These are phyloP conservation scores for Alternaria viburni DNA, from an alignment of 2,329 filamentous ascomycete species.

Conservation along the genomic window DNA sequence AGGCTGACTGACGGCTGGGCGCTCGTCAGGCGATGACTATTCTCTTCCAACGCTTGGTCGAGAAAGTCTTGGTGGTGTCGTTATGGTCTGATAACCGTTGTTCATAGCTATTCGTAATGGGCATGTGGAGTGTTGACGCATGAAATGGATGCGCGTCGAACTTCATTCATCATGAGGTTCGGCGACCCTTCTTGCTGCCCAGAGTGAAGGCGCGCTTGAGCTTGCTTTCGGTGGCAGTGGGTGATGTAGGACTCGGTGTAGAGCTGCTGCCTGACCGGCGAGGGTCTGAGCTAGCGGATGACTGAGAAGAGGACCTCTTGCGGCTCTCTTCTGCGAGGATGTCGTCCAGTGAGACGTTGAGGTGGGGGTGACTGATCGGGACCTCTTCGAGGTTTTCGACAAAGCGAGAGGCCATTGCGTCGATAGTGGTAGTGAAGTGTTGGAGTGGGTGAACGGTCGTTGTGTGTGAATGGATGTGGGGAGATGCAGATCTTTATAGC, in stretches of 20 bases:
- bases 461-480: not conserved
- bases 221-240: conserved; percentile 34
- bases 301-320: conserved; percentile 42
- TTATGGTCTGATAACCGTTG: conserved; percentile 4
- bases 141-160: not conserved
- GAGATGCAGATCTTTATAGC: conserved; percentile 18
- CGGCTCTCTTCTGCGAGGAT: conserved; percentile 48
- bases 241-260: conserved; percentile 31
- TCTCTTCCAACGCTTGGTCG: conserved; percentile 44
- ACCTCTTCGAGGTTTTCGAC: conserved; percentile 48
- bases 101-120: not conserved
- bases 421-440: not conserved
- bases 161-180: conserved; percentile 8
- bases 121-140: not conserved
- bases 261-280: conserved; percentile 32
- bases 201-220: conserved; percentile 38
- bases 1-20: not conserved
- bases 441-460: not conserved
- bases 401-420: conserved; percentile 46
- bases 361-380: conserved; percentile 45
- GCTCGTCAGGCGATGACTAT: conserved; percentile 1
- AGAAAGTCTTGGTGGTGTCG: conserved; percentile 12
- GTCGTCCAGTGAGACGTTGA: conserved; percentile 50
- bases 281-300: conserved; percentile 36
- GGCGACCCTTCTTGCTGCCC: conserved; percentile 42